Evolutionary conservation across 2,329 filamentous ascomycete genomes (phyloP).

Genomic region (Corinectria fuckeliana): DNA sequence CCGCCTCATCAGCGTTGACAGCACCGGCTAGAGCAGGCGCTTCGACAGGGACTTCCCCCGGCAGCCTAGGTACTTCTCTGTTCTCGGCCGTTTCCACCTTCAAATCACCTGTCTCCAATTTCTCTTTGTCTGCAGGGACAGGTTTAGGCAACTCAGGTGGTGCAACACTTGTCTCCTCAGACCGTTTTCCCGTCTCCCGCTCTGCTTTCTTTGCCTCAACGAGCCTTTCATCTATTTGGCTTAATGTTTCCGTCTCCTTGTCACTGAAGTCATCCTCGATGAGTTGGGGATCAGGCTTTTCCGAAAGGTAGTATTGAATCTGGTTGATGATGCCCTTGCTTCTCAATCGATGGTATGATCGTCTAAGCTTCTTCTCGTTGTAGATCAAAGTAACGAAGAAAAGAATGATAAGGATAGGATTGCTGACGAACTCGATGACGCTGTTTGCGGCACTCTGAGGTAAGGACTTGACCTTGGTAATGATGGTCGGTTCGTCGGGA

Average conservation of each 20-base stretch:
- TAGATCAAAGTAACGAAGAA: constrained; percentile 51
- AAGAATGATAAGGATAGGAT: constrained; percentile 58
- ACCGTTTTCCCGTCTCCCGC: constrained; percentile 3
- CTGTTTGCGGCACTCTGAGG: constrained; percentile 58
- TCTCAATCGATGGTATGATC: constrained; percentile 46
- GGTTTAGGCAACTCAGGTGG: constrained; percentile 14
- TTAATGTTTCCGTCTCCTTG: constrained; percentile 15
- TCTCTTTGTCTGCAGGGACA: constrained; percentile 3
- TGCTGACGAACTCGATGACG: constrained; percentile 61
- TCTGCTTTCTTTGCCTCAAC: constrained; percentile 3
- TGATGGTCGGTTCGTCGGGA: constrained; percentile 50
- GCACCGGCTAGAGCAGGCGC: not conserved
- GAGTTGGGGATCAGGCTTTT: constrained; percentile 6
- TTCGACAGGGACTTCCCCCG: not conserved
- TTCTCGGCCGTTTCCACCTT: not conserved
- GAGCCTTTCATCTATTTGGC: not conserved
- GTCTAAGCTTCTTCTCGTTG: constrained; percentile 54
- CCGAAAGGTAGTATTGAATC: constrained; percentile 17
- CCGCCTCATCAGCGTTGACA: constrained; percentile 13
- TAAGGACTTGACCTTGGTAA: constrained; percentile 58
- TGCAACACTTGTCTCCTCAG: constrained; percentile 6
- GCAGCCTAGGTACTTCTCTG: not conserved
- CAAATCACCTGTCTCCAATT: constrained; percentile 2
- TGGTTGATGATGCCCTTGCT: constrained; percentile 40
- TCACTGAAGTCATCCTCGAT: constrained; percentile 27